A percentile compares a stretch with the other conserved stretches of the same genome.
Evolutionary conservation across 2,329 filamentous ascomycete species (phyloP).

Genomic region (Monascus ruber): DNA sequence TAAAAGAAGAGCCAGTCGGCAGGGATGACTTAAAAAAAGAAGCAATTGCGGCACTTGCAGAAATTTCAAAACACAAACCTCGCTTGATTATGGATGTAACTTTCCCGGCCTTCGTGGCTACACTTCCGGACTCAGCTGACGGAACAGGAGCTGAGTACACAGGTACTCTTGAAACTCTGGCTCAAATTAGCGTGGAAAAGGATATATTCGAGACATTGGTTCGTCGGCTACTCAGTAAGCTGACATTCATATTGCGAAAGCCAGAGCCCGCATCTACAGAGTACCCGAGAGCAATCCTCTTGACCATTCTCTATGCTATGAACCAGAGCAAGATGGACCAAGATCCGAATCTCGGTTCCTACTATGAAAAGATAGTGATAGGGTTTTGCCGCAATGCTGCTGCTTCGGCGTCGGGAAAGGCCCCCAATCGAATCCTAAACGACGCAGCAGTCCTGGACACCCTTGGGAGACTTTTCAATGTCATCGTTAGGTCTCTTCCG

Average conservation of each 20-base stretch:
- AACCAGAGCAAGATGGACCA: constrained; percentile 37
- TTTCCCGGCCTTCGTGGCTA: constrained; percentile 55
- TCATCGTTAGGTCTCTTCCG: constrained; percentile 46
- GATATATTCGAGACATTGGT: constrained; percentile 54
- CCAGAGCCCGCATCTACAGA: constrained; percentile 33
- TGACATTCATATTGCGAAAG: constrained; percentile 45
- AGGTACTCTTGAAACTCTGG: constrained; percentile 51
- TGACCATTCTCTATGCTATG: constrained; percentile 52
- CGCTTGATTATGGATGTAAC: constrained; percentile 52
- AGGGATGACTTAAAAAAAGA: constrained; percentile 47
- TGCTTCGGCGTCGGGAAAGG: constrained; percentile 21
- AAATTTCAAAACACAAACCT: constrained; percentile 52
- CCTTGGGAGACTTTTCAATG: constrained; percentile 49
- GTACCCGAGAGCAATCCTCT: constrained; percentile 50
- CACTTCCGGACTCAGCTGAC: constrained; percentile 47
- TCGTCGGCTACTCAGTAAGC: constrained; percentile 51
- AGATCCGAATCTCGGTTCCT: constrained; percentile 33
- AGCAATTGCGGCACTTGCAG: constrained; percentile 47
- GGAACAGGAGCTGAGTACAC: constrained; percentile 38
- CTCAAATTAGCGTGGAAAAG: constrained; percentile 51
- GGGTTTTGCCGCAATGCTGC: constrained; percentile 30
- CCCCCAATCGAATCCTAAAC: constrained; percentile 29
- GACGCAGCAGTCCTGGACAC: constrained; percentile 47
- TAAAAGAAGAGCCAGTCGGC: constrained; percentile 46
- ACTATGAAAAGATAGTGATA: constrained; percentile 42